Evolutionary conservation across 169 alveolate species (phyloP).

Genomic region (Pseudocohnilembus persalinus): DNA sequence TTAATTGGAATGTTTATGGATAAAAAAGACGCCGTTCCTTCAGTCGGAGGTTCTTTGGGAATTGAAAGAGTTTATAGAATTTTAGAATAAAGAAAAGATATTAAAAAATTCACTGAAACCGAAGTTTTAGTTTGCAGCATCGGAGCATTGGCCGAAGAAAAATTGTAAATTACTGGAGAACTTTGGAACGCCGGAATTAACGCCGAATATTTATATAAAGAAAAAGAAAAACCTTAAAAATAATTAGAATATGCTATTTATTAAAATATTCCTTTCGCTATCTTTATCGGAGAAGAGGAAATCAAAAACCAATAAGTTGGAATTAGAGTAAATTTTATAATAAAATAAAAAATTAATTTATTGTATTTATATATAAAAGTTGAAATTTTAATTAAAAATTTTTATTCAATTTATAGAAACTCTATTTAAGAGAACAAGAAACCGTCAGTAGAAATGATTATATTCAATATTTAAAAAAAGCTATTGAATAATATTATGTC

Average conservation of each 20-base stretch:
- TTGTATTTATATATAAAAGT: neutral
- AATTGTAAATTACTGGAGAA: slow-evolving; percentile 45
- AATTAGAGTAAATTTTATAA: slow-evolving; percentile 32
- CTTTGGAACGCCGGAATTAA: slow-evolving; percentile 63
- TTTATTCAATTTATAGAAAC: neutral
- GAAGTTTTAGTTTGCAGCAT: slow-evolving; percentile 53
- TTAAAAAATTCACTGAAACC: slow-evolving; percentile 52
- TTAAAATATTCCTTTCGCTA: slow-evolving; percentile 56
- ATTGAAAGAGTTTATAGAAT: slow-evolving; percentile 92
- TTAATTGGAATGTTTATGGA: slow-evolving; percentile 89
- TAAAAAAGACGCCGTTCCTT: slow-evolving; percentile 88
- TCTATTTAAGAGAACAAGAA: slow-evolving; percentile 3
- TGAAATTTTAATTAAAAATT: neutral
- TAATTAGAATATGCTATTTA: slow-evolving; percentile 53
- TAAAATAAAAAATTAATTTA: neutral
- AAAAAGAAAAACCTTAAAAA: slow-evolving; percentile 55
- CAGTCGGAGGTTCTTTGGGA: slow-evolving; percentile 96
- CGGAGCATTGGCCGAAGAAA: slow-evolving; percentile 50
- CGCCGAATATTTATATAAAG: slow-evolving; percentile 64
- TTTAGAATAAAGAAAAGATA: slow-evolving; percentile 61
- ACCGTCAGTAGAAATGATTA: neutral
- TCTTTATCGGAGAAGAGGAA: slow-evolving; percentile 72
- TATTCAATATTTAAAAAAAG: neutral
- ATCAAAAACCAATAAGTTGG: slow-evolving; percentile 56
- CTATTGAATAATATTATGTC: neutral